Evolutionary conservation across 2,329 filamentous ascomycete species (phyloP).

Genomic region (Colletotrichum sansevieriae): DNA sequence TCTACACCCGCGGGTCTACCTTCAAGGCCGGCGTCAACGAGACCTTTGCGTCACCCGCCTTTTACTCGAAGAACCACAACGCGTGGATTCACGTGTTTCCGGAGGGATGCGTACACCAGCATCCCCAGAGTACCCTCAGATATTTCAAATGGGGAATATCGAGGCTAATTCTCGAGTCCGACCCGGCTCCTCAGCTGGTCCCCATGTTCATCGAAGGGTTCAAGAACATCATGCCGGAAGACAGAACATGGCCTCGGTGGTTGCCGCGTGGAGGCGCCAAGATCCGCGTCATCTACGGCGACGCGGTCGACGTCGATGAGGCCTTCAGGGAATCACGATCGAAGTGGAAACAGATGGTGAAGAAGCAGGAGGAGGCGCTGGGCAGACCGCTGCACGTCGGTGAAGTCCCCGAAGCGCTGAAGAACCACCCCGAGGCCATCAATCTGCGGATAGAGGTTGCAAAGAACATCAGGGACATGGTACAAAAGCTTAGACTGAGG

Average conservation of each 20-base stretch:
- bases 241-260: constrained; percentile 82
- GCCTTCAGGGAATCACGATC: constrained; percentile 83
- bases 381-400: constrained; percentile 53
- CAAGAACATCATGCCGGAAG: constrained; percentile 89
- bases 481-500: constrained; percentile 80
- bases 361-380: constrained; percentile 54
- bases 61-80: constrained; percentile 76
- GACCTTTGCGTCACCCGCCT: constrained; percentile 77
- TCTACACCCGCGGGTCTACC: constrained; percentile 21
- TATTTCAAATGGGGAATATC: constrained; percentile 99
- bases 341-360: constrained; percentile 78
- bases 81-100: constrained; percentile 97
- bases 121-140: constrained; percentile 81
- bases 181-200: constrained; percentile 88
- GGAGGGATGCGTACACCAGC: constrained; percentile 94
- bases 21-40: constrained; percentile 72
- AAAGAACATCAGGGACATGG: constrained; percentile 80
- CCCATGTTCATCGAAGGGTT: constrained; percentile 96
- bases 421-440: constrained; percentile 80
- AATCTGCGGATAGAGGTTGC: constrained; percentile 82
- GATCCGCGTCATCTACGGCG: constrained; percentile 82
- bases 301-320: constrained; percentile 78
- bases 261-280: constrained; percentile 80
- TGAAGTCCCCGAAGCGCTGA: constrained; percentile 75
- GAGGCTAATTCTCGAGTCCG: constrained; percentile 88